Evolutionary conservation across 116 monocot species (phyloP).

Genomic region (Iris pallida): DNA sequence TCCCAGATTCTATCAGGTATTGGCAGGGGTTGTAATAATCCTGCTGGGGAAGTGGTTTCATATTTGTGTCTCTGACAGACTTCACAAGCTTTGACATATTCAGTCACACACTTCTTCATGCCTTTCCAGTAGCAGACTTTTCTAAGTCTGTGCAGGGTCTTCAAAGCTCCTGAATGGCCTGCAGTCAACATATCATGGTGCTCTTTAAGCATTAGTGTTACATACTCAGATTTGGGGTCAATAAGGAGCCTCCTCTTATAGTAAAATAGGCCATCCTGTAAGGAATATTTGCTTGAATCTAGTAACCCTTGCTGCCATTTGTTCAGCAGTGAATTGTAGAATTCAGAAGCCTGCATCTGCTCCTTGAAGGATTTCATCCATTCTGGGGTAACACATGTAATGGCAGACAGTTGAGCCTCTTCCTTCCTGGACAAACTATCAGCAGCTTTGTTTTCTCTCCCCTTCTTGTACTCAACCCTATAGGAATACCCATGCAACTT

Average conservation of each 20-base stretch:
- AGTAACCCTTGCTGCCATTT: too few relatives aligned
- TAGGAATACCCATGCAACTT: neutral
- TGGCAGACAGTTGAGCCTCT: neutral
- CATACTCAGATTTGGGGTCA: neutral
- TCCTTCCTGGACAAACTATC: neutral
- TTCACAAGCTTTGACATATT: neutral
- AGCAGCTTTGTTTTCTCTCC: neutral
- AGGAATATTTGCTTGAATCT: neutral
- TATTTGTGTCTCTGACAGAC: constrained; percentile 8
- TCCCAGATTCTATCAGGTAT: constrained; percentile 4
- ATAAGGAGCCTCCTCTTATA: neutral
- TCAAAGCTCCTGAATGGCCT: neutral
- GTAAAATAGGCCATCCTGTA: neutral
- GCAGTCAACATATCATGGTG: neutral
- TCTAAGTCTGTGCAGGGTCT: too few relatives aligned
- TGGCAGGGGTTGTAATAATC: constrained; percentile 7
- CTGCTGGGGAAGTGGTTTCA: neutral
- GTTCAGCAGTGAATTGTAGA: too few relatives aligned
- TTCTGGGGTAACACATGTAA: neutral
- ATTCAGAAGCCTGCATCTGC: too few relatives aligned
- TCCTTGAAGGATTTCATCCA: neutral
- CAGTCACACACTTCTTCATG: neutral
- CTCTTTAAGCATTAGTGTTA: neutral
- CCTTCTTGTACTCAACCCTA: neutral
- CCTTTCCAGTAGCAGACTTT: neutral